Evolutionary conservation across 441 rosid species (phyloP).

Genomic region (Mallotus japonicus): DNA sequence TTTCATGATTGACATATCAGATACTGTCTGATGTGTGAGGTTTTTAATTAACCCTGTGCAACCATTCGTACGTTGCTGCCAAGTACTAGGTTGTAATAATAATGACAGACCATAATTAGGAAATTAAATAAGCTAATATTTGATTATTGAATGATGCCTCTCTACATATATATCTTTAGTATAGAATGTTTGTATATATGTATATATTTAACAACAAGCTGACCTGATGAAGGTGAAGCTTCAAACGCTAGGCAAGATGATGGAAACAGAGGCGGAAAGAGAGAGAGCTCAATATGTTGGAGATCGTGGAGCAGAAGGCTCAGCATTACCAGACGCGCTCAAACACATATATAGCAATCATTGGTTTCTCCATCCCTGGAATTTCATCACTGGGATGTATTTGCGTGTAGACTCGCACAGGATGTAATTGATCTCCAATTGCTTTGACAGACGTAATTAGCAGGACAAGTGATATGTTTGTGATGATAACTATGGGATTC

Average conservation of each 20-base stretch:
- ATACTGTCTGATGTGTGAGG: conserved; percentile 9
- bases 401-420: neutral
- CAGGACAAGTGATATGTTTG: neutral
- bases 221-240: too few relatives aligned
- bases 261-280: neutral
- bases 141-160: too few relatives aligned
- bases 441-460: neutral
- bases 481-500: neutral
- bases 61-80: neutral
- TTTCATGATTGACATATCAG: neutral
- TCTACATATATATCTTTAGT: too few relatives aligned
- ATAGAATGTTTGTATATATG: too few relatives aligned
- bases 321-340: neutral
- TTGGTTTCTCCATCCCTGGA: neutral
- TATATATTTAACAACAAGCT: too few relatives aligned
- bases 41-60: neutral
- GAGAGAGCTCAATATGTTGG: neutral
- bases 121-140: neutral
- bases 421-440: neutral
- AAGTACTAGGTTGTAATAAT: neutral
- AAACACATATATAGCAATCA: neutral
- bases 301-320: neutral
- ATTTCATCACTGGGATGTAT: neutral
- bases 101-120: neutral
- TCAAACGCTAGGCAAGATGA: too few relatives aligned